phyloP scores from a whole-genome alignment of 108 stramenopile species.

The Nannochloropsis oceanica region DNA sequence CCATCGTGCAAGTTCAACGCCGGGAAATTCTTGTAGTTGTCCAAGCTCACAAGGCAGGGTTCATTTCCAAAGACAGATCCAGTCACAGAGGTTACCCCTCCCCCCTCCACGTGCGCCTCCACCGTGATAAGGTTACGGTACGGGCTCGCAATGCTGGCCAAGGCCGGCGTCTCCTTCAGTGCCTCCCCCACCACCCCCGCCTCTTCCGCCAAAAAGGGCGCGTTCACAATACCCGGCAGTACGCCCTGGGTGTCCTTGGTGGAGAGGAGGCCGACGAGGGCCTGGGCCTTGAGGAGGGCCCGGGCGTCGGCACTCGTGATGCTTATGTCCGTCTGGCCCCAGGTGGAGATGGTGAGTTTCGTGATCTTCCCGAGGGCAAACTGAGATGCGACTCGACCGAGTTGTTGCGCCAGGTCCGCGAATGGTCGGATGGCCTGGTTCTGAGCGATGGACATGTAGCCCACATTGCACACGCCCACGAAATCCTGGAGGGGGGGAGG shows the following conservation, averaged over 20 bases:
- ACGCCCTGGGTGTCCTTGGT: conserved; percentile 11
- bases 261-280: conserved; percentile 32
- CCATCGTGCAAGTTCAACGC: conserved; percentile 4
- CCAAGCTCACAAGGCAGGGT: conserved; percentile 38
- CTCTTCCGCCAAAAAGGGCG: conserved; percentile 33
- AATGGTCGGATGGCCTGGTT: background rate
- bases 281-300: conserved; percentile 24
- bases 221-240: conserved; percentile 30
- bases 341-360: background rate
- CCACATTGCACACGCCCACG: conserved; percentile 40
- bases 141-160: conserved; percentile 13
- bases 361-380: too few relatives aligned
- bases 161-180: background rate
- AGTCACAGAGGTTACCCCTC: conserved; percentile 21
- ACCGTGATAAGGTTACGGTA: conserved; percentile 38
- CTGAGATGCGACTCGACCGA: background rate
- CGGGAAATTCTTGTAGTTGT: conserved; percentile 31
- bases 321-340: conserved; percentile 27
- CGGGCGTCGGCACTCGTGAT: conserved; percentile 21
- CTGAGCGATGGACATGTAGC: conserved; percentile 36
- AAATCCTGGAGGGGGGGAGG: background rate
- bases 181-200: conserved; percentile 17
- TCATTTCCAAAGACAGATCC: conserved; percentile 40
- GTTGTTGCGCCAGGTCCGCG: background rate
- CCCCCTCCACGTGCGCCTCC: conserved; percentile 17